Evolutionary conservation across 2,329 filamentous ascomycete species (phyloP).

Genomic region (Sporothrix inflata): DNA sequence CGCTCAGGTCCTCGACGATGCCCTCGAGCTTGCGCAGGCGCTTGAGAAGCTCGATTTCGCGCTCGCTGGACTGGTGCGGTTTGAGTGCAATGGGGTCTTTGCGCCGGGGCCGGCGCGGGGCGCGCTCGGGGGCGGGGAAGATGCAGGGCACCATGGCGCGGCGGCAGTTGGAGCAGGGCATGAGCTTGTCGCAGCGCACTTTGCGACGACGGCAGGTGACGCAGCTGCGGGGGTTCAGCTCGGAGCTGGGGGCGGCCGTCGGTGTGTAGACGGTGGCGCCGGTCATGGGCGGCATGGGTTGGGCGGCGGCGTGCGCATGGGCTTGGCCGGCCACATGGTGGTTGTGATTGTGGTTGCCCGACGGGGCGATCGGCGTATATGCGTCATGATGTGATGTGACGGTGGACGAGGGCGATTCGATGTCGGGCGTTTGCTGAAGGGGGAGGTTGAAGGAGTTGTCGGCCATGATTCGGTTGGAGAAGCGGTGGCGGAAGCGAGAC

Average conservation of each 20-base stretch:
- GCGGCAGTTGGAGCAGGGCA: slow-evolving; percentile 61
- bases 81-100: slow-evolving; percentile 57
- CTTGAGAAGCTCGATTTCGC: slow-evolving; percentile 71
- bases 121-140: slow-evolving; percentile 52
- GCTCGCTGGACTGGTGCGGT: slow-evolving; percentile 62
- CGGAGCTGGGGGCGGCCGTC: slow-evolving; percentile 35
- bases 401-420: slow-evolving; percentile 29
- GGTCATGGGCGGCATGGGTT: slow-evolving; percentile 35
- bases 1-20: slow-evolving; percentile 71
- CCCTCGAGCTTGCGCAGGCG: slow-evolving; percentile 73
- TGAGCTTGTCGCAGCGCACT: slow-evolving; percentile 60
- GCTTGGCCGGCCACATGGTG: slow-evolving; percentile 27
- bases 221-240: slow-evolving; percentile 51
- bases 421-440: slow-evolving; percentile 26
- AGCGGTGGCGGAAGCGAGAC: background rate
- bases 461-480: slow-evolving; percentile 20
- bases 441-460: slow-evolving; percentile 19
- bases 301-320: slow-evolving; percentile 24
- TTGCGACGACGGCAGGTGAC: slow-evolving; percentile 58
- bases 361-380: slow-evolving; percentile 14
- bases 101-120: slow-evolving; percentile 59
- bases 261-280: slow-evolving; percentile 39
- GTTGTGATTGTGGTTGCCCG: slow-evolving; percentile 18
- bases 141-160: slow-evolving; percentile 57
- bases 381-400: slow-evolving; percentile 19